phyloP scores from a whole-genome alignment of 352 stramenopile species.

The Phytophthora fragariaefolia region DNA sequence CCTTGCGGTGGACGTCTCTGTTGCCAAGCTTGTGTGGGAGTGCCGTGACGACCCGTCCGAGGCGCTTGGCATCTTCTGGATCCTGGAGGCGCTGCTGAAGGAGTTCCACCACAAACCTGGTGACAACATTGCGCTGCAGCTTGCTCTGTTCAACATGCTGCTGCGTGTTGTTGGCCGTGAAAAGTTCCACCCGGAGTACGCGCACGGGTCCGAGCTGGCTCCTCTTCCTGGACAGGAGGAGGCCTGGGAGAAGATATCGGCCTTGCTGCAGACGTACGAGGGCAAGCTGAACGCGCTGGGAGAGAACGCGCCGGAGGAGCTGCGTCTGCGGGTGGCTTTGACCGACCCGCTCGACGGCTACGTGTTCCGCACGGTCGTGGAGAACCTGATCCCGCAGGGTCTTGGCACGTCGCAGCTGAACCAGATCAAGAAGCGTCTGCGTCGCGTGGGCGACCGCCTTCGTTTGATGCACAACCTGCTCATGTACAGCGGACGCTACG shows the following conservation, averaged over 20 bases:
- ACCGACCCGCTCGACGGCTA: constrained; percentile 84
- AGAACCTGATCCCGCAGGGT: constrained; percentile 83
- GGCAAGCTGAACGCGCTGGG: constrained; percentile 74
- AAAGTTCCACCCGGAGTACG: constrained; percentile 77
- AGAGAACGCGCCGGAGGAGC: constrained; percentile 66
- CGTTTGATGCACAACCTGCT: constrained; percentile 91
- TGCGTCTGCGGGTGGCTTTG: constrained; percentile 74
- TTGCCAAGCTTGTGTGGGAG: constrained; percentile 86
- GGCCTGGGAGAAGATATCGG: constrained; percentile 72
- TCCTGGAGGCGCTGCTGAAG: constrained; percentile 75
- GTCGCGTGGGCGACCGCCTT: constrained; percentile 85
- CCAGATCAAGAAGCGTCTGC: constrained; percentile 90
- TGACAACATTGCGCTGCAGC: constrained; percentile 82
- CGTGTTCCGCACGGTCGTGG: constrained; percentile 88
- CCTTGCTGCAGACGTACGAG: constrained; percentile 73
- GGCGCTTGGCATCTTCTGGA: constrained; percentile 82
- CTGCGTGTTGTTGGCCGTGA: constrained; percentile 83
- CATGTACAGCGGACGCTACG: constrained; percentile 88
- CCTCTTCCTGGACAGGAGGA: constrained; percentile 78
- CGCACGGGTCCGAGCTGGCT: constrained; percentile 61
- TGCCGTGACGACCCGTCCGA: constrained; percentile 84
- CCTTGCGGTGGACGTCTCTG: constrained; percentile 73
- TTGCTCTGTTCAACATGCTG: constrained; percentile 89
- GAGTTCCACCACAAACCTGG: constrained; percentile 89
- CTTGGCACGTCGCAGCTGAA: constrained; percentile 87